phyloP scores from a whole-genome alignment of 163 green algal species.

The Botryococcus braunii region DNA sequence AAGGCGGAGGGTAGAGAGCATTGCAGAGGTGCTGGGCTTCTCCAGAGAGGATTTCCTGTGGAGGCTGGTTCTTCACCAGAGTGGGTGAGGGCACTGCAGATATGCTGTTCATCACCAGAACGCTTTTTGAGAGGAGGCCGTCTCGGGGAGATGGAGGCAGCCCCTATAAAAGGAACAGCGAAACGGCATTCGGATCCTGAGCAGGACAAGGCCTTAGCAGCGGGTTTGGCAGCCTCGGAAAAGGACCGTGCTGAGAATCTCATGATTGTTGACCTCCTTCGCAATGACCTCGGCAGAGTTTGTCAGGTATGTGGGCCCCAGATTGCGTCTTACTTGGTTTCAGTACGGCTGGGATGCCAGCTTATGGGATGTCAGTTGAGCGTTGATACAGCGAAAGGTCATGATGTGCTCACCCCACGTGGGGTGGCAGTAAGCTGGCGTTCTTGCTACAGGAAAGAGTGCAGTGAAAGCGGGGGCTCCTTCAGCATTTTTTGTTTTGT shows the following conservation, averaged over 20 bases:
- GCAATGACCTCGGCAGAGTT: constrained; percentile 92
- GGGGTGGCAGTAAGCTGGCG: no score
- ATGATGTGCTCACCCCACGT: no score
- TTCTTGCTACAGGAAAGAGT: no score
- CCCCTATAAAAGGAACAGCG: constrained; percentile 93
- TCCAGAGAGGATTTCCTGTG: no score
- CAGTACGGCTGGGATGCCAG: no score
- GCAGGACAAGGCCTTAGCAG: constrained; percentile 43
- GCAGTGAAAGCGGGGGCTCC: no score
- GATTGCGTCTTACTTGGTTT: background rate
- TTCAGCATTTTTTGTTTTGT: no score
- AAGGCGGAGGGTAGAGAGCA: no score
- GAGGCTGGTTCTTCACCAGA: no score
- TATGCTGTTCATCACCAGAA: constrained; percentile 93
- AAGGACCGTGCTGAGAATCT: constrained; percentile 98
- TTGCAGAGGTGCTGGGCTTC: no score
- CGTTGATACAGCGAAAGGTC: no score
- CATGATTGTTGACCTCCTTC: constrained; percentile 99
- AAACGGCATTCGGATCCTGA: constrained; percentile 32
- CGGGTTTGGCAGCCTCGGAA: constrained; percentile 52
- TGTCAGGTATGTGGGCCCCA: constrained; percentile 42
- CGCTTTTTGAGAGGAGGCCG: constrained; percentile 74
- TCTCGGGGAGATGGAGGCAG: constrained; percentile 77
- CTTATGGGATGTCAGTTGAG: no score
- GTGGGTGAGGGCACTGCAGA: constrained; percentile 21